Conservation (phyloP, 2,329 filamentous ascomycete genomes). For the Fusarium sp. region DNA sequence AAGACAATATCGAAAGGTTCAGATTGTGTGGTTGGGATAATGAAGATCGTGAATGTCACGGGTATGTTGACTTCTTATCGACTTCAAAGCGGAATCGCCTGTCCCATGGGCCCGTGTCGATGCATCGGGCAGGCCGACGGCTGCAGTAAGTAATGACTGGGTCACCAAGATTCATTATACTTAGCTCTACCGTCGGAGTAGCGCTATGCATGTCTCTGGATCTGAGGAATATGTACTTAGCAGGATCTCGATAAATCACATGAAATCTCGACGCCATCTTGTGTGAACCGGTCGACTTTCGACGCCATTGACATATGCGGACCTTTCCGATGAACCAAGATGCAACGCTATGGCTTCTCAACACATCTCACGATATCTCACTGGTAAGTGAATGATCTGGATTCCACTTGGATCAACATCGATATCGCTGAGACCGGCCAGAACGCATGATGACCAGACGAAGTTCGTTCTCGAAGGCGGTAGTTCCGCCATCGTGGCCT, state of each 20-base stretch:
- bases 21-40: neutral
- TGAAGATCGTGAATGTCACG: neutral
- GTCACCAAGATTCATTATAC: neutral
- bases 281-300: neutral
- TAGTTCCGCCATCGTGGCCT: conserved; percentile 2
- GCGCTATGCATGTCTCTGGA: neutral
- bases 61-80: neutral
- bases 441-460: neutral
- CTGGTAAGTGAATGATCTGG: neutral
- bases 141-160: neutral
- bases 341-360: conserved; percentile 11
- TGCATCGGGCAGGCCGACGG: conserved; percentile 12
- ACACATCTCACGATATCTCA: conserved; percentile 1
- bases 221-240: neutral
- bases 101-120: neutral
- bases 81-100: neutral
- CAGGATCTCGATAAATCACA: neutral
- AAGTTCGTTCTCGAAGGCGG: conserved; percentile 8
- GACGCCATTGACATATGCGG: conserved; percentile 24
- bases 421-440: conserved; percentile 22
- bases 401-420: neutral
- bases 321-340: conserved; percentile 17
- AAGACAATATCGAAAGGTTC: neutral
- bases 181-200: neutral
- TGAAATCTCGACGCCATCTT: neutral